phyloP scores from a whole-genome alignment of 768 basidiomycete species.

The Sutorius australiensis region DNA sequence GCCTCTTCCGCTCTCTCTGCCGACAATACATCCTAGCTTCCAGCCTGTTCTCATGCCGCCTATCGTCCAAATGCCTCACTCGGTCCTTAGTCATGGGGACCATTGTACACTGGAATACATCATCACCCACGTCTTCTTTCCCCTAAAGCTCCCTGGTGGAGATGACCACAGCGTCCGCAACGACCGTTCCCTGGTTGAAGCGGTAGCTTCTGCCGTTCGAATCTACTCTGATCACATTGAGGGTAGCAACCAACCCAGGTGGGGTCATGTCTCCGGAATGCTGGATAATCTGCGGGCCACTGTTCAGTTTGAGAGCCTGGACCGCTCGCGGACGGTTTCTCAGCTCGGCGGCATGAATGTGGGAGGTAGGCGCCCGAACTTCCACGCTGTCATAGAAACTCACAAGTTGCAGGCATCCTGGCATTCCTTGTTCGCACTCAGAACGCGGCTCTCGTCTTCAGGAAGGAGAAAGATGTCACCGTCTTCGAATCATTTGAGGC shows the following conservation, averaged over 20 bases:
- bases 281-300: slow-evolving; percentile 20
- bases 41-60: background rate
- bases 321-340: slow-evolving; percentile 1
- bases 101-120: slow-evolving; percentile 25
- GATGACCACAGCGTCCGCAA: slow-evolving; percentile 28
- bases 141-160: slow-evolving; percentile 38
- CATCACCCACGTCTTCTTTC: slow-evolving; percentile 42
- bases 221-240: slow-evolving; percentile 15
- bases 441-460: slow-evolving; percentile 46
- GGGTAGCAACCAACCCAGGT: slow-evolving; percentile 13
- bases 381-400: background rate
- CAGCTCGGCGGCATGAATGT: slow-evolving; percentile 9
- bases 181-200: slow-evolving; percentile 27
- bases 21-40: background rate
- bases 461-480: slow-evolving; percentile 25
- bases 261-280: slow-evolving; percentile 33
- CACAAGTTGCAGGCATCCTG: slow-evolving; percentile 30
- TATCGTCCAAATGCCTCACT: slow-evolving; percentile 4
- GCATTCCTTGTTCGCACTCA: slow-evolving; percentile 18
- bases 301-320: slow-evolving; percentile 12
- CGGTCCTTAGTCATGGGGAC: slow-evolving; percentile 1
- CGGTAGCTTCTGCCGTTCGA: slow-evolving; percentile 16
- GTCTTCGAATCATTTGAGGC: slow-evolving; percentile 37
- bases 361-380: slow-evolving; percentile 1
- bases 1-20: background rate